Percentiles rank a stretch among this genome's conserved stretches.
phyloP scores from a whole-genome alignment of 805 yeast genomes.

The Martiniozyma abietophila region DNA sequence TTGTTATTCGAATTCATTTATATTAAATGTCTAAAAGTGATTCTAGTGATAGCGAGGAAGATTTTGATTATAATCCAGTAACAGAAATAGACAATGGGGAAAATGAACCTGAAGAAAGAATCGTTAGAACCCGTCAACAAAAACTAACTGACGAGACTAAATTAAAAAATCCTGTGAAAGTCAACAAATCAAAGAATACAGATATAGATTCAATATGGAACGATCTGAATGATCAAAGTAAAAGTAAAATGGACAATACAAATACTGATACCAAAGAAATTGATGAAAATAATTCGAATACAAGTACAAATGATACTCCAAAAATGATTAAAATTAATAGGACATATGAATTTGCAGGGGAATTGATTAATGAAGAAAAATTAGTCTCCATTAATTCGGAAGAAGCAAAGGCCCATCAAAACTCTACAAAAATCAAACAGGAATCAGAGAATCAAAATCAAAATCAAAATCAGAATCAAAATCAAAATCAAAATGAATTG shows the following conservation, averaged over 20 bases:
- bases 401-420: constrained; percentile 76
- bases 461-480: no score
- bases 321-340: constrained; percentile 64
- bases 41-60: no score
- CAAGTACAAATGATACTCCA: background rate
- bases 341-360: constrained; percentile 85
- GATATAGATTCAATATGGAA: constrained; percentile 49
- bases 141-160: no score
- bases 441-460: constrained; percentile 1
- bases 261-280: background rate
- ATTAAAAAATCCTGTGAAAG: no score
- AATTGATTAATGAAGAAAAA: constrained; percentile 66
- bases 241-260: background rate
- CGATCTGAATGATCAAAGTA: constrained; percentile 32
- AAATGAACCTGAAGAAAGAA: no score
- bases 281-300: background rate
- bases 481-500: no score
- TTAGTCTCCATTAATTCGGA: constrained; percentile 70
- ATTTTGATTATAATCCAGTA: no score
- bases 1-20: no score
- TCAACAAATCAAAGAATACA: no score
- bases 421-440: constrained; percentile 31
- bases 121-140: no score
- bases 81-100: no score
- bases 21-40: no score